These are phyloP conservation scores for Amylocystis lapponica DNA, from an alignment of 768 basidiomycete species.

Conservation along the genomic window DNA sequence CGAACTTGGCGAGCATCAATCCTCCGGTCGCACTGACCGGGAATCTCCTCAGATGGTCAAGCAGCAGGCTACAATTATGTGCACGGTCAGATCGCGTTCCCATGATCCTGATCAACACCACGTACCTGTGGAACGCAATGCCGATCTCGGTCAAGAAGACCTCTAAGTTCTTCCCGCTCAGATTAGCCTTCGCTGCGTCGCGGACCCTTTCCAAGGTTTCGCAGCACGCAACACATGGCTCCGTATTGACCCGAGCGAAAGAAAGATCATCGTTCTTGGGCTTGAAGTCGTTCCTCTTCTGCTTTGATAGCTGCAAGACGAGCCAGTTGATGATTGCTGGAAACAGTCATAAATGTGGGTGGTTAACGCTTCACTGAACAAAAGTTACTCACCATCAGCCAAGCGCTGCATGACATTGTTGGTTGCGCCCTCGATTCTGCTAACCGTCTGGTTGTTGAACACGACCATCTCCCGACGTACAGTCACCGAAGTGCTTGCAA, in stretches of 20 bases:
- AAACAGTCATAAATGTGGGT: conserved; percentile 1
- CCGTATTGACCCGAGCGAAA: conserved; percentile 91
- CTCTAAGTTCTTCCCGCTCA: conserved; percentile 92
- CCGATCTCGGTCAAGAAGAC: conserved; percentile 92
- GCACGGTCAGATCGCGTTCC: not conserved
- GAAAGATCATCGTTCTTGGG: conserved; percentile 94
- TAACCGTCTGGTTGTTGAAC: conserved; percentile 85
- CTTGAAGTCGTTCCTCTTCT: conserved; percentile 96
- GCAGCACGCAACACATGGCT: conserved; percentile 84
- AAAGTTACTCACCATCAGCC: conserved; percentile 59
- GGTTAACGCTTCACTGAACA: not conserved
- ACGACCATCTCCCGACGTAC: conserved; percentile 88
- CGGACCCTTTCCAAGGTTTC: conserved; percentile 79
- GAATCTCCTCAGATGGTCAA: conserved; percentile 95
- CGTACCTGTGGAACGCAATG: conserved; percentile 85
- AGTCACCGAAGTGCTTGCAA: conserved; percentile 81
- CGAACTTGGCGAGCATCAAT: conserved; percentile 95
- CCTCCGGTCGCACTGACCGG: conserved; percentile 96
- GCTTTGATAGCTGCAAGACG: conserved; percentile 71
- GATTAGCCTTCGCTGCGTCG: conserved; percentile 64
- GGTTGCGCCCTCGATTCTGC: conserved; percentile 75
- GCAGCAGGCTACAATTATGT: conserved; percentile 53
- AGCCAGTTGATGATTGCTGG: conserved; percentile 74
- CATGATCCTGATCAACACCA: not conserved
- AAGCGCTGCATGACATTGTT: conserved; percentile 77